phyloP scores from a whole-genome alignment of 2,329 filamentous ascomycete species.

The Aureobasidium sp. region DNA sequence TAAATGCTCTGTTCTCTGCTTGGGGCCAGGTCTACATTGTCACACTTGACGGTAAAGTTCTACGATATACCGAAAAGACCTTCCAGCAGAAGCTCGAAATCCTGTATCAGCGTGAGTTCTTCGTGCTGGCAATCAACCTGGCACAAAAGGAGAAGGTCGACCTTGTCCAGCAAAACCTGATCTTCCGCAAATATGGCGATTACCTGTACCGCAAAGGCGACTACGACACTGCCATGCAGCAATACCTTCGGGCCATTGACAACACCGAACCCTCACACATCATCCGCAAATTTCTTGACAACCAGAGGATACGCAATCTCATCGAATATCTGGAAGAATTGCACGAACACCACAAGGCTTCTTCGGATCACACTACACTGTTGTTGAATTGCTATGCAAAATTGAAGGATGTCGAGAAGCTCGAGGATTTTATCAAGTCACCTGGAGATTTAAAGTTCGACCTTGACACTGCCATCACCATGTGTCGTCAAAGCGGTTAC shows the following conservation, averaged over 20 bases:
- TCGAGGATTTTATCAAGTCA: conserved; percentile 94
- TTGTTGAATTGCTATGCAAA: conserved; percentile 97
- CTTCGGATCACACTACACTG: conserved; percentile 88
- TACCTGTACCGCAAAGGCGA: conserved; percentile 90
- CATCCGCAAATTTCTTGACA: conserved; percentile 94
- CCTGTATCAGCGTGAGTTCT: conserved; percentile 88
- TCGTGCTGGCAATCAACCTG: conserved; percentile 81
- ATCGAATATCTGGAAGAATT: conserved; percentile 96
- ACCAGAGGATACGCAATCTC: conserved; percentile 92
- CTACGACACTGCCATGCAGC: conserved; percentile 97
- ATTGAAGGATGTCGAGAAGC: conserved; percentile 89
- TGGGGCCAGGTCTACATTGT: conserved; percentile 93
- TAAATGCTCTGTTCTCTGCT: conserved; percentile 70
- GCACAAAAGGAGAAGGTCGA: conserved; percentile 84
- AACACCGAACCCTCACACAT: conserved; percentile 94
- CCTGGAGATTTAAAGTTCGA: conserved; percentile 94
- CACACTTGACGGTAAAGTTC: conserved; percentile 83
- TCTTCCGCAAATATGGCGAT: conserved; percentile 89
- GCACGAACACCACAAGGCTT: conserved; percentile 87
- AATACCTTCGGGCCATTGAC: conserved; percentile 92
- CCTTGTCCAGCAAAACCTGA: conserved; percentile 72
- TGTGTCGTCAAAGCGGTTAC: conserved; percentile 96
- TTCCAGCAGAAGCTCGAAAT: conserved; percentile 88
- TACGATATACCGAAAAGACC: conserved; percentile 81
- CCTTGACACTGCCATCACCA: conserved; percentile 88